A percentile compares a stretch with the other conserved stretches of the same genome.
phyloP scores from a whole-genome alignment of 495 filamentous ascomycete species.

The Hyaloscypha finlandica region DNA sequence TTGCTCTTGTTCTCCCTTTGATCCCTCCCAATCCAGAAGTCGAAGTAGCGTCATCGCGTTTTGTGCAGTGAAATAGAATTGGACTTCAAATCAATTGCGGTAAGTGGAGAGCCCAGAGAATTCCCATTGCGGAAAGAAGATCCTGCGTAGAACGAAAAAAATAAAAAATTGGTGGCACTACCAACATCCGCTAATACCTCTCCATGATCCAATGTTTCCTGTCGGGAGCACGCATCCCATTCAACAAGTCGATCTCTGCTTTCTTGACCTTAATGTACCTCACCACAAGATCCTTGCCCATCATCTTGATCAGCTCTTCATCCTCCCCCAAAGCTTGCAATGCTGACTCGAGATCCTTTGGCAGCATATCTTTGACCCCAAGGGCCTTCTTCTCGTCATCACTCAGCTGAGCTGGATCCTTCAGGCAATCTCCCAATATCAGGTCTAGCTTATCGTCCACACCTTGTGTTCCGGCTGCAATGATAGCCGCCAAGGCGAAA shows the following conservation, averaged over 20 bases:
- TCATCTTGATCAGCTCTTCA: conserved; percentile 41
- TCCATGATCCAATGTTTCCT: conserved; percentile 31
- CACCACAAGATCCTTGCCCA: conserved; percentile 57
- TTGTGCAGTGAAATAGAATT: no score
- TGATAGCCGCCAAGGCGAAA: conserved; percentile 63
- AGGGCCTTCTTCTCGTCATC: conserved; percentile 49
- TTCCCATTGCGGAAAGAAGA: no score
- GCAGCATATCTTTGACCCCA: conserved; percentile 55
- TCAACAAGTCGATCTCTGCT: conserved; percentile 50
- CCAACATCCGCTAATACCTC: conserved; percentile 21
- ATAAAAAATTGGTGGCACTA: not conserved
- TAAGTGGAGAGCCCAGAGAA: no score
- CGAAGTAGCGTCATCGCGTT: no score
- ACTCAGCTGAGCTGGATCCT: conserved; percentile 54
- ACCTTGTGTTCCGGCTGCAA: conserved; percentile 67
- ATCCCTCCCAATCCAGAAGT: no score
- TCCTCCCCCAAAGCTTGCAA: conserved; percentile 51
- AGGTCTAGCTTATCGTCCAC: conserved; percentile 48
- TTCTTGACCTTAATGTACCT: conserved; percentile 63
- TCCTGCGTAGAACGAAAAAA: not conserved
- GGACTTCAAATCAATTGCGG: no score
- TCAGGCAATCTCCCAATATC: conserved; percentile 55
- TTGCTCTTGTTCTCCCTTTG: no score
- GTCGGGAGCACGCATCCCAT: conserved; percentile 18
- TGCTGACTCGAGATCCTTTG: conserved; percentile 53